A percentile compares a stretch with the other conserved stretches of the same genome.
These are phyloP conservation scores for Diaporthe longicolla DNA, from an alignment of 2,329 filamentous ascomycete species.

Conservation along the genomic window DNA sequence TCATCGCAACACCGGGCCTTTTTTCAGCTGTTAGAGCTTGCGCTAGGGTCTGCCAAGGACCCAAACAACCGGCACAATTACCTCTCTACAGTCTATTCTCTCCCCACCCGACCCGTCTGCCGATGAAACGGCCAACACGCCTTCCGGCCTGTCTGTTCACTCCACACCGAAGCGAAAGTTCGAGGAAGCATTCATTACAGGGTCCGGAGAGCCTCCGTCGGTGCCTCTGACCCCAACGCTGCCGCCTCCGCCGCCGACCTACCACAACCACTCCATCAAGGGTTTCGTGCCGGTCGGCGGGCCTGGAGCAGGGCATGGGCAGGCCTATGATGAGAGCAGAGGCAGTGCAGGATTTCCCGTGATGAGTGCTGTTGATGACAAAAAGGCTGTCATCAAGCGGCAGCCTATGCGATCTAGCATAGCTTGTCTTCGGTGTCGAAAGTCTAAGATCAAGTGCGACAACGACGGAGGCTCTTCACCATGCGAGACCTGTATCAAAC, in stretches of 20 bases:
- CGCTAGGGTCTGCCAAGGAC: slow-evolving; percentile 55
- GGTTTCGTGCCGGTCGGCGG: slow-evolving; percentile 39
- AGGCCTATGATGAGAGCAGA: slow-evolving; percentile 48
- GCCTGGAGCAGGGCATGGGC: slow-evolving; percentile 29
- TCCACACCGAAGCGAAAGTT: slow-evolving; percentile 55
- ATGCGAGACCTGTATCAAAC: slow-evolving; percentile 82
- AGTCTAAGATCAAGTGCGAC: slow-evolving; percentile 89
- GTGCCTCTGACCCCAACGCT: slow-evolving; percentile 48
- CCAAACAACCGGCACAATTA: slow-evolving; percentile 62
- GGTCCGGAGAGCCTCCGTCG: slow-evolving; percentile 48
- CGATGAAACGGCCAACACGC: slow-evolving; percentile 53
- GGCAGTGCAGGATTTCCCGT: slow-evolving; percentile 45
- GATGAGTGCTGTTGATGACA: slow-evolving; percentile 55
- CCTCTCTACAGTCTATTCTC: slow-evolving; percentile 66
- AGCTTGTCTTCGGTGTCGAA: slow-evolving; percentile 81
- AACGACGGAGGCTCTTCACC: slow-evolving; percentile 80
- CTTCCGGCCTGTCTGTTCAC: slow-evolving; percentile 47
- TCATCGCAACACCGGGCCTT: slow-evolving; percentile 35
- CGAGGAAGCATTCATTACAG: slow-evolving; percentile 53
- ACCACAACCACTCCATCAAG: slow-evolving; percentile 41
- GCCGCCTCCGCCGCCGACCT: slow-evolving; percentile 47
- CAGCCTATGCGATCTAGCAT: slow-evolving; percentile 81
- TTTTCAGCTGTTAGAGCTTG: slow-evolving; percentile 39
- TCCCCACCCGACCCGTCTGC: slow-evolving; percentile 60
- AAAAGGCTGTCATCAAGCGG: slow-evolving; percentile 61